Evolutionary conservation across 2,329 filamentous ascomycete species (phyloP).

Genomic region (Epichloe aotearoae): DNA sequence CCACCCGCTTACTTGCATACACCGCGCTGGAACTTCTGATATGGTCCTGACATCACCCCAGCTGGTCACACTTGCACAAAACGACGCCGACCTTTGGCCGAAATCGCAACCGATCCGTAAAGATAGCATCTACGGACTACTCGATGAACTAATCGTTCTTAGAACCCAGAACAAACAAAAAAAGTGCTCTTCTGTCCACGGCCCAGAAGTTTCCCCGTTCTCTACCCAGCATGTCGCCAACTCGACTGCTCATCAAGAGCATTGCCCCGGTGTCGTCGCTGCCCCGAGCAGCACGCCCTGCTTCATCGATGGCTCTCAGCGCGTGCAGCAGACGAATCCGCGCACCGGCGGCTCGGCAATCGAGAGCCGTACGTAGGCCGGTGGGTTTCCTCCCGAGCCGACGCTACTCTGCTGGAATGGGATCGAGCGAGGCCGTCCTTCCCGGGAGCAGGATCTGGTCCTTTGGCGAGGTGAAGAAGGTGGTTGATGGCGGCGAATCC

Average conservation of each 20-base stretch:
- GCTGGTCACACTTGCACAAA: too few relatives aligned
- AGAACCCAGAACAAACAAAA: background rate
- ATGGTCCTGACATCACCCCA: too few relatives aligned
- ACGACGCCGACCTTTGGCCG: too few relatives aligned
- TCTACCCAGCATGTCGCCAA: background rate
- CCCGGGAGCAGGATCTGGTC: conserved; percentile 27
- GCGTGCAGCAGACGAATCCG: too few relatives aligned
- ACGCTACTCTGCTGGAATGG: conserved; percentile 16
- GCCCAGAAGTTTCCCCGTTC: too few relatives aligned
- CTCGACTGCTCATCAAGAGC: background rate
- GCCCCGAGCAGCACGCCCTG: background rate
- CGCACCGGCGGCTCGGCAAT: background rate
- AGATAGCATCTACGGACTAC: too few relatives aligned
- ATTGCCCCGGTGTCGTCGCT: background rate
- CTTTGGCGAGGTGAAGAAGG: conserved; percentile 35
- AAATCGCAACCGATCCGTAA: too few relatives aligned
- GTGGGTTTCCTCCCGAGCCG: background rate
- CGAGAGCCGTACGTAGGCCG: background rate
- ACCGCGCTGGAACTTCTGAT: too few relatives aligned
- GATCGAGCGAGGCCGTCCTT: background rate
- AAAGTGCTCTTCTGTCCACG: background rate
- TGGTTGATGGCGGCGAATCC: conserved; percentile 13
- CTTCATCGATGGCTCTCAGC: background rate
- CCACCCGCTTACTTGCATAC: too few relatives aligned
- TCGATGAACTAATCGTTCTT: background rate